These are phyloP conservation scores for Parascedosporium putredinis DNA, from an alignment of 2,329 filamentous ascomycete species.

Conservation along the genomic window DNA sequence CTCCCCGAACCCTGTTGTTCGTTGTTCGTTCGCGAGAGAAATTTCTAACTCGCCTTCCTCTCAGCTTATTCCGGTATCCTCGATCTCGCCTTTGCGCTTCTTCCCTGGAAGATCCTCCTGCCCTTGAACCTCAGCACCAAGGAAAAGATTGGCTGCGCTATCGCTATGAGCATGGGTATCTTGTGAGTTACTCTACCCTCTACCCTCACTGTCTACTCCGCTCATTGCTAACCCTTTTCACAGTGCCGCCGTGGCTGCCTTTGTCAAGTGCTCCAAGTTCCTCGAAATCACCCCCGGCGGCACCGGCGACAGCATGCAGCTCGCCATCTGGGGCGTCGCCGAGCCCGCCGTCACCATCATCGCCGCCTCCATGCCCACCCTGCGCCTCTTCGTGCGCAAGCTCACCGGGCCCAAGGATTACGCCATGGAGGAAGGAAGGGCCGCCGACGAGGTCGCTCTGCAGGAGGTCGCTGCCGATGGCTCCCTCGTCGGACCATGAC, in stretches of 20 bases:
- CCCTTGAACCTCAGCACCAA: constrained; percentile 24
- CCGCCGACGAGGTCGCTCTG: background rate
- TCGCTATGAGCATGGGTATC: constrained; percentile 31
- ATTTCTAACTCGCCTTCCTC: background rate
- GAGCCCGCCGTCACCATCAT: constrained; percentile 14
- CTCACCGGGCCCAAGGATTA: background rate
- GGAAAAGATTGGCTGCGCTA: constrained; percentile 26
- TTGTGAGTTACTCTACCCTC: constrained; percentile 19
- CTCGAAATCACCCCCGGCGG: constrained; percentile 5
- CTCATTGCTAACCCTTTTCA: background rate
- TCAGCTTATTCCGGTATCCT: constrained; percentile 22
- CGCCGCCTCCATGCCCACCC: constrained; percentile 9
- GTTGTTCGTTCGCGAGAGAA: background rate
- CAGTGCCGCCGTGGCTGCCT: constrained; percentile 21
- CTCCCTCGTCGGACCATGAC: no score
- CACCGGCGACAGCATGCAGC: constrained; percentile 12
- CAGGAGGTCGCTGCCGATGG: background rate
- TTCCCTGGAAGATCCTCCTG: constrained; percentile 30
- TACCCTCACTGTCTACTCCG: background rate
- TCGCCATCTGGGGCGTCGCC: constrained; percentile 13
- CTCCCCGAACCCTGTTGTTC: background rate
- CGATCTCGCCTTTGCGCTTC: constrained; percentile 26
- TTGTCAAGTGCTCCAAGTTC: constrained; percentile 19
- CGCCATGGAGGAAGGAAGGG: background rate
- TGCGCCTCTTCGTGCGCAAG: background rate